These are phyloP conservation scores for Citrullus mucosospermus DNA, from an alignment of 306 rosid species.

Conservation along the genomic window DNA sequence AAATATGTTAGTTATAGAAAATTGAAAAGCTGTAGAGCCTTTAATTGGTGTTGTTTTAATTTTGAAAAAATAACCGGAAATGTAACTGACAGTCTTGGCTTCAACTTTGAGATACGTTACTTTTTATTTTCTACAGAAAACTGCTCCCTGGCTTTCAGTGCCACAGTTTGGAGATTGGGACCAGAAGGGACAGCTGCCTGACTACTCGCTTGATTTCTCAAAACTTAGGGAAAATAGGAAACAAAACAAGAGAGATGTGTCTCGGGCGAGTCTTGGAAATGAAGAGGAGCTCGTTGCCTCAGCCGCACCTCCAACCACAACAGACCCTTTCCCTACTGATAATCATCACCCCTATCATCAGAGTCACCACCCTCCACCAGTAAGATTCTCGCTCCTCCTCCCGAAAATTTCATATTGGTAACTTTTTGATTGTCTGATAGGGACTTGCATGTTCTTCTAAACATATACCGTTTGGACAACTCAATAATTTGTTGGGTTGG, in stretches of 20 bases:
- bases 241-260: constrained; percentile 76
- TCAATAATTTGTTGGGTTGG: neutral
- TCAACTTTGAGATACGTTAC: neutral
- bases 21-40: neutral
- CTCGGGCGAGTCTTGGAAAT: constrained; percentile 91
- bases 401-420: neutral
- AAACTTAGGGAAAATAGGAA: constrained; percentile 90
- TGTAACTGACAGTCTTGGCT: neutral
- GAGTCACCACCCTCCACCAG: constrained; percentile 59
- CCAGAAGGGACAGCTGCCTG: constrained; percentile 78
- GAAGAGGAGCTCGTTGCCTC: constrained; percentile 73
- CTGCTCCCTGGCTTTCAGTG: constrained; percentile 72
- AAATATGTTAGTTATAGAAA: neutral
- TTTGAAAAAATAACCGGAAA: neutral
- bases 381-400: constrained; percentile 33
- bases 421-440: neutral
- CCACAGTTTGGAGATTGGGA: constrained; percentile 99
- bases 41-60: neutral
- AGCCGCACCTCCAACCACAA: constrained; percentile 18
- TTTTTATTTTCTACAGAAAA: constrained; percentile 33
- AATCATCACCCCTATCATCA: constrained; percentile 36
- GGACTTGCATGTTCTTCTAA: neutral
- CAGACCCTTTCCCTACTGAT: constrained; percentile 29
- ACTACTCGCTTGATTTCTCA: constrained; percentile 89
- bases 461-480: neutral